Percentiles rank a stretch among this genome's conserved stretches.
Conservation (phyloP, 2,329 filamentous ascomycete genomes). For the Fonsecaea monophora region DNA sequence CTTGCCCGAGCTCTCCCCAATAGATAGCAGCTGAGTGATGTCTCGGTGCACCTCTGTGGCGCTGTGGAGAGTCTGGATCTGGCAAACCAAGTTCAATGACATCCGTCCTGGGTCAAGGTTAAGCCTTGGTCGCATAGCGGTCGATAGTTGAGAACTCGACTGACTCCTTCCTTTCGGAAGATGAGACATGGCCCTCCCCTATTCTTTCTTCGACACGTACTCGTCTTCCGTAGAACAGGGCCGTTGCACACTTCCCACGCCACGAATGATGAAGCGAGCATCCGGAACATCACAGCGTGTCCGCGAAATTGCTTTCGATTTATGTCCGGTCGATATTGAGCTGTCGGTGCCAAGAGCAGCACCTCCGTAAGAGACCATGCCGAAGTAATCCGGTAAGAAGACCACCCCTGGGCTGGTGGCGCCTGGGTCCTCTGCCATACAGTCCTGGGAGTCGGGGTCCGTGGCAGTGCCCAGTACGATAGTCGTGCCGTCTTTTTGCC, state of each 20-base stretch:
- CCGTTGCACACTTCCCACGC: neutral
- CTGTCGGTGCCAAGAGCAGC: conserved; percentile 15
- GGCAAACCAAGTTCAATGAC: neutral
- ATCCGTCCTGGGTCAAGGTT: neutral
- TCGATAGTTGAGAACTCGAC: neutral
- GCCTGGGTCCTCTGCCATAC: too few relatives aligned
- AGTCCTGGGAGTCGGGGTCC: conserved; percentile 14
- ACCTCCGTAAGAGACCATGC: conserved; percentile 32
- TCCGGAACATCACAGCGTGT: conserved; percentile 29
- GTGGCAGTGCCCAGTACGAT: conserved; percentile 2
- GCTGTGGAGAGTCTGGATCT: neutral
- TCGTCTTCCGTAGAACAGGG: neutral
- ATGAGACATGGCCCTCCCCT: neutral
- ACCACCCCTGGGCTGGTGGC: conserved; percentile 5
- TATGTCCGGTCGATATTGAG: neutral
- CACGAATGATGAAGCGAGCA: conserved; percentile 16
- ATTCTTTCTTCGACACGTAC: neutral
- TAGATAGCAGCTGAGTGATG: neutral
- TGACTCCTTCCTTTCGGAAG: neutral
- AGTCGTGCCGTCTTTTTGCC: neutral
- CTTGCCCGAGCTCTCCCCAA: neutral
- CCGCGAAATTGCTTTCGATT: neutral
- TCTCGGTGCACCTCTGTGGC: neutral
- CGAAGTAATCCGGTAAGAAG: conserved; percentile 31
- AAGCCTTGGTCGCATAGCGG: neutral